Evolutionary conservation across 345 rosid genomes (phyloP).

Genomic region (Murraya paniculata): DNA sequence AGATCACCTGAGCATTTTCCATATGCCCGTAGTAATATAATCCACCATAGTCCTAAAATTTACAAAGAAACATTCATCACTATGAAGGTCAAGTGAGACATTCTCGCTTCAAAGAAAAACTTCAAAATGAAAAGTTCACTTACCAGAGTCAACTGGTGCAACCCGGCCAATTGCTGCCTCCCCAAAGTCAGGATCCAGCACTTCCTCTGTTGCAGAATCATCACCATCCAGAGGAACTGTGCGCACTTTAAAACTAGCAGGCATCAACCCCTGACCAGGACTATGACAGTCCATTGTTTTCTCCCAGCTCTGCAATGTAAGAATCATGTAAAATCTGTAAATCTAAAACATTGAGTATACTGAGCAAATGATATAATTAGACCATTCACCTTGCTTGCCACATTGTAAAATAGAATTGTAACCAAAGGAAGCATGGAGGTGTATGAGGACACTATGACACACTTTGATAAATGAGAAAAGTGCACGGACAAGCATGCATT

Average conservation of each 20-base stretch:
- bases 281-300: conserved; percentile 93
- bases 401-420: not conserved
- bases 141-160: conserved; percentile 93
- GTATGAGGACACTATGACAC: not conserved
- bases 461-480: not conserved
- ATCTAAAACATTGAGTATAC: not conserved
- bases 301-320: conserved; percentile 72
- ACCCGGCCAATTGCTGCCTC: conserved; percentile 97
- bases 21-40: conserved; percentile 81
- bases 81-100: not conserved
- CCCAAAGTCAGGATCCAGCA: conserved; percentile 87
- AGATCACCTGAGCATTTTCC: conserved; percentile 88
- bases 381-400: not conserved
- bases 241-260: conserved; percentile 92
- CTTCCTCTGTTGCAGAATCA: conserved; percentile 65
- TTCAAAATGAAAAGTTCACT: not conserved
- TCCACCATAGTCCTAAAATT: conserved; percentile 90
- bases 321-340: conserved; percentile 1
- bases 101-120: not conserved
- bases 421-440: not conserved
- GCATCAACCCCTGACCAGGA: conserved; percentile 94
- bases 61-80: not conserved
- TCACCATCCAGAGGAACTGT: conserved; percentile 67
- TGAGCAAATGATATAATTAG: not conserved
- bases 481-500: not conserved